These are phyloP conservation scores for Coemansia sp. DNA, from an alignment of 192 early-diverging fungal genomes.

Conservation along the genomic window DNA sequence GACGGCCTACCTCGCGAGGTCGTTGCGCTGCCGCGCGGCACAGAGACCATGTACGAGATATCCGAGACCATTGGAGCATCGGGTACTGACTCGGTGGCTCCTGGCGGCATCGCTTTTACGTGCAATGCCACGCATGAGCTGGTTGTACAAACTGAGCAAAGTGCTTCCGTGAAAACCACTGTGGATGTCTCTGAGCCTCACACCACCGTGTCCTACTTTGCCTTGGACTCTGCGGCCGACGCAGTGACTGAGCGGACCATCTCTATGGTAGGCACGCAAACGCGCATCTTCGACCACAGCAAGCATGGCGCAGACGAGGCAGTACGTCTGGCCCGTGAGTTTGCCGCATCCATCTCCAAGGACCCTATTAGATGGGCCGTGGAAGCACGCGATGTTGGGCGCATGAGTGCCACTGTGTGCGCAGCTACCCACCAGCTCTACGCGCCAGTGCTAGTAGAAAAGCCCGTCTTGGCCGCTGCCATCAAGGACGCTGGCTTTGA, in stretches of 20 bases:
- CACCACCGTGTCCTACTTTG: not conserved
- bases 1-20: slow-evolving; percentile 50
- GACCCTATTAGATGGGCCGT: slow-evolving; percentile 37
- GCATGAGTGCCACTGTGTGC: slow-evolving; percentile 20
- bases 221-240: not conserved
- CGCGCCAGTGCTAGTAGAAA: slow-evolving; percentile 35
- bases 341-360: not conserved
- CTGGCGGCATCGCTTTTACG: slow-evolving; percentile 20
- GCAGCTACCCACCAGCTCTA: slow-evolving; percentile 34
- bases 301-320: slow-evolving; percentile 14
- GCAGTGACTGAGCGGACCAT: slow-evolving; percentile 4
- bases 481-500: slow-evolving; percentile 15
- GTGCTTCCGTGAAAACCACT: slow-evolving; percentile 1
- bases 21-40: slow-evolving; percentile 46
- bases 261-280: not conserved
- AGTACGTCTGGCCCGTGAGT: not conserved
- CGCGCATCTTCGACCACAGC: not conserved
- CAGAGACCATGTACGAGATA: slow-evolving; percentile 45
- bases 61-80: slow-evolving; percentile 10
- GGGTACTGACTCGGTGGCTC: not conserved
- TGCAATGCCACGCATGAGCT: slow-evolving; percentile 50
- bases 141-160: slow-evolving; percentile 39
- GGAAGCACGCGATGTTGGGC: slow-evolving; percentile 46
- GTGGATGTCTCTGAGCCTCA: slow-evolving; percentile 7
- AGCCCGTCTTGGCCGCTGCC: not conserved